A percentile compares a stretch with the other conserved stretches of the same genome.
Evolutionary conservation across 2,329 filamentous ascomycete species (phyloP).

Genomic region (Thielaviopsis ethacetica): DNA sequence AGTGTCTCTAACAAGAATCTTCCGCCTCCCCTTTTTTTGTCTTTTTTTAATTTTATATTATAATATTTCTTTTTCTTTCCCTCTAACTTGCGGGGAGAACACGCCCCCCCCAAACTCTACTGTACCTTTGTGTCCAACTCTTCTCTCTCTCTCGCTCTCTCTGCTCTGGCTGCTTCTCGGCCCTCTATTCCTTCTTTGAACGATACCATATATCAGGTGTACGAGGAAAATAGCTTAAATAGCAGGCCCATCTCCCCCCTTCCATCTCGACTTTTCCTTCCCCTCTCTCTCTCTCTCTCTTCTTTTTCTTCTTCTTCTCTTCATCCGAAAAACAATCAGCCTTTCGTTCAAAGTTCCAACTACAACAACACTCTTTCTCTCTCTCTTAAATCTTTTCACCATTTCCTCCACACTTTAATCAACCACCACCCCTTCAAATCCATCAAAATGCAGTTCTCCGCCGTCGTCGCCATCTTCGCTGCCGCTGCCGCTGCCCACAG

Average conservation of each 20-base stretch:
- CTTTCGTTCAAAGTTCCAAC: conserved; percentile 13
- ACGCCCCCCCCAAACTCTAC: neutral
- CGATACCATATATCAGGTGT: no score
- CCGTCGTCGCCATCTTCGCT: conserved; percentile 10
- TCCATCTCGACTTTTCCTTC: neutral
- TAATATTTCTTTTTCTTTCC: neutral
- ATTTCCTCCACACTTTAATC: conserved; percentile 12
- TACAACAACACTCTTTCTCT: conserved; percentile 9
- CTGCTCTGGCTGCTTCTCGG: no score
- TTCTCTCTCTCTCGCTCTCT: no score
- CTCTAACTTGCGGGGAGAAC: neutral
- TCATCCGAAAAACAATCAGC: conserved; percentile 7
- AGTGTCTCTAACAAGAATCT: neutral
- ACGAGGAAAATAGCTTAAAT: conserved; percentile 4
- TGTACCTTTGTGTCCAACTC: no score
- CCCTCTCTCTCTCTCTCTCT: neutral
- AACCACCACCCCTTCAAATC: neutral
- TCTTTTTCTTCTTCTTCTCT: neutral
- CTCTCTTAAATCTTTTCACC: conserved; percentile 4
- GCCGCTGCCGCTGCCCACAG: neutral
- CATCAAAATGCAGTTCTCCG: conserved; percentile 12
- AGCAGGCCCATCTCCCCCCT: conserved; percentile 1
- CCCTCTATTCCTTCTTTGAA: no score
- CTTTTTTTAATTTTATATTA: no score
- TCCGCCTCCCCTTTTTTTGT: neutral